Evolutionary conservation across 2,329 filamentous ascomycete genomes (phyloP), one percentile per base, ranked within the genome.

Genomic region (Penicillium brevicompactum): DNA sequence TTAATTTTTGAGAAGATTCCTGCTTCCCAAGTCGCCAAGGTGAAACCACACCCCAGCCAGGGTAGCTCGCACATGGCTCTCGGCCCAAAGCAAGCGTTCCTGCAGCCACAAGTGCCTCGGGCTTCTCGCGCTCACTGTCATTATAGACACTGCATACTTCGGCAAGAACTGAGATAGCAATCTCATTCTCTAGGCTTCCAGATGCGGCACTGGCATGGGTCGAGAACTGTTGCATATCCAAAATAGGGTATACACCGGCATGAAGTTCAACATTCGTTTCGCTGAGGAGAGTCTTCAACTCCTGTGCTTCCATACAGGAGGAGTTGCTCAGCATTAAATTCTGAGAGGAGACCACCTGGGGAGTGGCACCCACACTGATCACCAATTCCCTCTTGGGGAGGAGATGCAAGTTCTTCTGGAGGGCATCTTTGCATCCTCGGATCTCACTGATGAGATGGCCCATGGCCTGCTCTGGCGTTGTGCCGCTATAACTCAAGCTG

Each of bases 211-310:
- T 73, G 4, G 88, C 86, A 64, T 87, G 84, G 0, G 89, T 90
- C 1, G 89, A 86, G 2, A 93, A 78, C 70, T 94, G 90, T 70
- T 94, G 90, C 64, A 92, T 78, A 70, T 94, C 90, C 8, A 93
- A 81, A 3, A 86, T 79, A 0, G 89, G 85, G 68, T 92, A 93
- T 2, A 90, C 87, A 30, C 89, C 89, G 0, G 89, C 89, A 69
- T 92, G 90, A 2, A 91, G 77, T 68, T 92, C 89, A 24, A 91
- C 78, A 3, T 67, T 75, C 4, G 70, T 65, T 14, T 56, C 58
- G 7, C 50, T 51, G 60, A 67, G 49, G 65, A 75, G 56, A 78
- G 71, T 31, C 42, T 50, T 63, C 42, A 69, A 41, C 9, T 56
- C 51, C 13, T 42, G 21, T 0, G 61, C 56, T 9, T 67, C 10